Evolutionary conservation across 371 early-diverging fungal genomes (phyloP).

Genomic region (Mucor sp.): DNA sequence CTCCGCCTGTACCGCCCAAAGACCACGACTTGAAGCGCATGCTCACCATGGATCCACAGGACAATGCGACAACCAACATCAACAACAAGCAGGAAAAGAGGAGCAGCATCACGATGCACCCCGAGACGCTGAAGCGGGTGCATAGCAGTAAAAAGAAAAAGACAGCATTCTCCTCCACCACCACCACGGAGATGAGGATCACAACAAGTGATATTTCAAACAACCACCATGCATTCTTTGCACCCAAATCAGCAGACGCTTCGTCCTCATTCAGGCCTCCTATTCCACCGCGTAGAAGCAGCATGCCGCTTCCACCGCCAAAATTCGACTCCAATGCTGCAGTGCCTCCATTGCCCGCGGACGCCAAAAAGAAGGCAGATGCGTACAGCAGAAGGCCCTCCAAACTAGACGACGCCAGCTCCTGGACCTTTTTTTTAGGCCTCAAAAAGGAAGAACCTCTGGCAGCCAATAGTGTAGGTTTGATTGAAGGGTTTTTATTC

Average conservation of each 20-base stretch:
- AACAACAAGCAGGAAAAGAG: conserved; percentile 11
- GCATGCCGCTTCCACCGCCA: conserved; percentile 18
- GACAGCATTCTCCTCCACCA: not conserved
- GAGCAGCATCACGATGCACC: not conserved
- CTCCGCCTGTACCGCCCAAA: conserved; percentile 23
- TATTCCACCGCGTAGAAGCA: conserved; percentile 25
- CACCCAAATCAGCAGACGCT: not conserved
- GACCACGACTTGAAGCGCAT: conserved; percentile 6
- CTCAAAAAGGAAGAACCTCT: not conserved
- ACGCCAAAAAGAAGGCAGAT: conserved; percentile 2
- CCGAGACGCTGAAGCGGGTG: not conserved
- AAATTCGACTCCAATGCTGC: not conserved
- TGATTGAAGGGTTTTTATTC: not conserved
- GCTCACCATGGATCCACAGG: not conserved
- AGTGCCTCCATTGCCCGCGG: not conserved
- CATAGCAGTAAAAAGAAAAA: not conserved
- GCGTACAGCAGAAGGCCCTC: conserved; percentile 1
- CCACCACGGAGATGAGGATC: conserved; percentile 1
- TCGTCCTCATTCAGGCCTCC: conserved; percentile 1
- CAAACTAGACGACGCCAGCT: not conserved
- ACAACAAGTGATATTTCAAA: conserved; percentile 5
- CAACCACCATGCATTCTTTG: not conserved
- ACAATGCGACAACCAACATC: not conserved
- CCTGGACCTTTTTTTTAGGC: conserved; percentile 18
- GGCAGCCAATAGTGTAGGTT: not conserved